Evolutionary conservation across 2,329 filamentous ascomycete species (phyloP).

Genomic region (Cercospora citrullina): DNA sequence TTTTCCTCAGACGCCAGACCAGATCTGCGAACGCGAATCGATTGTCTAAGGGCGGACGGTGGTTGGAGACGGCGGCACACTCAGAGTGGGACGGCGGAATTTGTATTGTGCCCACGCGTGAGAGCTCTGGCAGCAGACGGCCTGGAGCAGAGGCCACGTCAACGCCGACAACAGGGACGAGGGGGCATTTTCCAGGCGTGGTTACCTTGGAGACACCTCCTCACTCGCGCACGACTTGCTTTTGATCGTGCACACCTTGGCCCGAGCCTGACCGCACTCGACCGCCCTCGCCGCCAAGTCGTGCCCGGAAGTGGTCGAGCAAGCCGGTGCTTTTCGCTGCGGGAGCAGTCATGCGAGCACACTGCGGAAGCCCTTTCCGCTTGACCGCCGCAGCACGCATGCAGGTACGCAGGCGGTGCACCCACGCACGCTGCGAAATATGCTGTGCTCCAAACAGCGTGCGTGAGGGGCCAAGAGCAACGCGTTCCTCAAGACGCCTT

Average conservation of each 20-base stretch:
- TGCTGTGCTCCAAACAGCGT: not conserved
- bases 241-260: not conserved
- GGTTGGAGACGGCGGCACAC: not conserved
- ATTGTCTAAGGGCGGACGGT: not conserved
- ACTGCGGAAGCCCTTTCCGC: conserved; percentile 7
- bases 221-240: not conserved
- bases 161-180: not conserved
- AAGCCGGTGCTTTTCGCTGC: not conserved
- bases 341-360: not conserved
- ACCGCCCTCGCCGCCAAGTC: not conserved
- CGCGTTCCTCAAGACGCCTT: not conserved
- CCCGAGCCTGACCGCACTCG: not conserved
- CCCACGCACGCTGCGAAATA: not conserved
- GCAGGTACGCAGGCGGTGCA: conserved; percentile 3
- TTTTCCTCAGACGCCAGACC: not conserved
- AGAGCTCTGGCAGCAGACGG: not conserved
- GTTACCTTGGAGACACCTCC: conserved; percentile 1
- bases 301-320: not conserved
- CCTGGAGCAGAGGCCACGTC: not conserved
- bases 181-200: not conserved
- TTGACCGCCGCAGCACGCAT: conserved; percentile 10
- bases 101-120: not conserved
- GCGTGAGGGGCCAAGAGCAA: not conserved
- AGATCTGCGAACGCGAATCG: conserved; percentile 1
- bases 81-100: not conserved